Percentiles rank a stretch among this genome's conserved stretches.
phyloP scores from a whole-genome alignment of 192 early-diverging fungal species.

The Umbelopsis ramanniana region DNA sequence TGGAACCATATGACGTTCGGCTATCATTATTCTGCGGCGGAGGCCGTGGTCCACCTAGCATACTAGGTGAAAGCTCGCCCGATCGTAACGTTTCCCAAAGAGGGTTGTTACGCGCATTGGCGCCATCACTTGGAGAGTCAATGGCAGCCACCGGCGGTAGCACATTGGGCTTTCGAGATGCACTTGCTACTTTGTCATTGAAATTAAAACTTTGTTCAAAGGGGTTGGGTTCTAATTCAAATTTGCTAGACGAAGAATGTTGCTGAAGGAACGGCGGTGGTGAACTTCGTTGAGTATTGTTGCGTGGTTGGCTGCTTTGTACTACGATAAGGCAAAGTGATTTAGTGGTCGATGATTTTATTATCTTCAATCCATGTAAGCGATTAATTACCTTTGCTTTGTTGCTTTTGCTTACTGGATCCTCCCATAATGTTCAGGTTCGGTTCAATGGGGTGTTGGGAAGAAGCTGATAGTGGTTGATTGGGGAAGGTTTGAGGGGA shows the following conservation, averaged over 20 bases:
- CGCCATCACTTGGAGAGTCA: constrained; percentile 46
- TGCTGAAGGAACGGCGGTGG: constrained; percentile 3
- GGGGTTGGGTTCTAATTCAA: constrained; percentile 82
- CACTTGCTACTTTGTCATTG: constrained; percentile 26
- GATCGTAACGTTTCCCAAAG: constrained; percentile 63
- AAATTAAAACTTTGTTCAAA: constrained; percentile 79
- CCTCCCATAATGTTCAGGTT: no score
- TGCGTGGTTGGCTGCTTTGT: not conserved
- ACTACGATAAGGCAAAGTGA: no score
- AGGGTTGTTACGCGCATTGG: constrained; percentile 28
- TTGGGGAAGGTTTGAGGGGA: no score
- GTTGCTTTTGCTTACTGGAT: no score
- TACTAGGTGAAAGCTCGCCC: constrained; percentile 72
- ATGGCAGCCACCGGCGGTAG: constrained; percentile 72
- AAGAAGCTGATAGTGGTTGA: no score
- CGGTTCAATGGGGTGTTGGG: no score
- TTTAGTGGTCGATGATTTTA: no score
- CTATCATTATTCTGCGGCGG: not conserved
- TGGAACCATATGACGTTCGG: not conserved
- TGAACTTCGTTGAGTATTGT: not conserved
- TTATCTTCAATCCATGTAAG: no score
- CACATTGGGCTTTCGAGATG: constrained; percentile 49
- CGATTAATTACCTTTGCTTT: no score
- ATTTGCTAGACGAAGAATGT: constrained; percentile 48
- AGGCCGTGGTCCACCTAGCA: constrained; percentile 62